Percentiles rank a stretch among this genome's conserved stretches.
These are phyloP conservation scores for Leishmania aethiopica DNA, from an alignment of 208 protist genomes.

Conservation along the genomic window DNA sequence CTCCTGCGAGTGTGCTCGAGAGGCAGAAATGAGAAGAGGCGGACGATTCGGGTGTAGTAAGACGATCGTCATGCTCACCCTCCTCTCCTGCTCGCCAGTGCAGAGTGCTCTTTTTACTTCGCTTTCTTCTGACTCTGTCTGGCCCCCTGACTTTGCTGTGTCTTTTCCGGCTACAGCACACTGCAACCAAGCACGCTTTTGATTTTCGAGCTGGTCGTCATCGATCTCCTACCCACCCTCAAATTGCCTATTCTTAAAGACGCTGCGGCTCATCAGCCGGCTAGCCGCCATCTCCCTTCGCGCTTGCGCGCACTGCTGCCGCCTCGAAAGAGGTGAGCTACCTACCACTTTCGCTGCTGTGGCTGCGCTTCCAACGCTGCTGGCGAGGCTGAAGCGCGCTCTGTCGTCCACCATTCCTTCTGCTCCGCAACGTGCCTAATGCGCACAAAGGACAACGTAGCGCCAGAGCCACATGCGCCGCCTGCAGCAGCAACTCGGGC, in stretches of 20 bases:
- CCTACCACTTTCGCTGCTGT: background rate
- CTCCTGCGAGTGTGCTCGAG: background rate
- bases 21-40: background rate
- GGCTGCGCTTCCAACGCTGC: background rate
- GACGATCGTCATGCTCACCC: background rate
- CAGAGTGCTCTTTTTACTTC: no score
- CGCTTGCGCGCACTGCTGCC: background rate
- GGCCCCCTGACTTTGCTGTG: background rate
- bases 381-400: background rate
- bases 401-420: background rate
- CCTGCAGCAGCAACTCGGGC: constrained; percentile 1
- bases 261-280: background rate
- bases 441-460: background rate
- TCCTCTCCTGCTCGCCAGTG: background rate
- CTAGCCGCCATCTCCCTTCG: background rate
- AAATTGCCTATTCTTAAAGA: background rate
- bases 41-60: background rate
- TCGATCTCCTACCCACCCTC: background rate
- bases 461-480: background rate
- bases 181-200: background rate
- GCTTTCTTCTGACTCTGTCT: background rate
- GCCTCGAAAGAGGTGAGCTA: background rate
- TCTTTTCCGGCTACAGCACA: background rate
- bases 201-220: background rate
- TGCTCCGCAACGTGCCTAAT: background rate